Base-by-base conservation (phyloP, 169 alveolate genomes). In the Babesia bovis region DNA sequence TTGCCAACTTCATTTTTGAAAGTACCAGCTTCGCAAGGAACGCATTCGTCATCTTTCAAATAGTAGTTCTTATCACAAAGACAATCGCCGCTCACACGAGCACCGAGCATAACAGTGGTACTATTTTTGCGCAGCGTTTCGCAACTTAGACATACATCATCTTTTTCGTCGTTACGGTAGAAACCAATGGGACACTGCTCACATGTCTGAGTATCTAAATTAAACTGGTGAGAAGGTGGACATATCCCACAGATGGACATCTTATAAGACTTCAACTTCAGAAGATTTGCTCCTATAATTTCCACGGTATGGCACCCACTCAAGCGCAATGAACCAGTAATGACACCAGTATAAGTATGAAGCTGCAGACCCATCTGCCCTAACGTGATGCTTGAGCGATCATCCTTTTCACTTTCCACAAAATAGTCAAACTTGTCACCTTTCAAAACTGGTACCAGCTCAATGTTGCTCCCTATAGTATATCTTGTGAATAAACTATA, bases 1-100 rank as follows among this genome's bases (percentile, higher is more conserved):
- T 81, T 69, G 30, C 88, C 76, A 17, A 71, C 58, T 5, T 61
- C 84, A 19, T 30, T 58, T 66, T 88, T 88, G 57, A 73, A 84
- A 26, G 82, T 77, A 0, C 90, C 93, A 30, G 44, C 44, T 32
- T 69, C 84, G 45, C 93, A 88, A 47, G 78, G 74, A 26, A 57
- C 85, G 55, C 93, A 88, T 28, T 49, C 30, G 13, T 45, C 50
- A 10, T 58, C 85, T 53, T 59, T 65, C 56, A 84, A 41, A 51
- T 73, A 88, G 70, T 63, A 84, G 6, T 90, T 88, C 55, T 82
- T 74, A 59, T 85, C 89, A 65, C 95, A 91, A 38, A 90, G 69
- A 26, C 95, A 91, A 40, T 78, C 87, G 52, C 38, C 35, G 50
- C 15, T 7, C n/a, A 30, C 13, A 4, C 78, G 33, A 32, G 78